These are phyloP conservation scores for Plantago ovata DNA, from an alignment of 257 asterid genomes.

Conservation along the genomic window DNA sequence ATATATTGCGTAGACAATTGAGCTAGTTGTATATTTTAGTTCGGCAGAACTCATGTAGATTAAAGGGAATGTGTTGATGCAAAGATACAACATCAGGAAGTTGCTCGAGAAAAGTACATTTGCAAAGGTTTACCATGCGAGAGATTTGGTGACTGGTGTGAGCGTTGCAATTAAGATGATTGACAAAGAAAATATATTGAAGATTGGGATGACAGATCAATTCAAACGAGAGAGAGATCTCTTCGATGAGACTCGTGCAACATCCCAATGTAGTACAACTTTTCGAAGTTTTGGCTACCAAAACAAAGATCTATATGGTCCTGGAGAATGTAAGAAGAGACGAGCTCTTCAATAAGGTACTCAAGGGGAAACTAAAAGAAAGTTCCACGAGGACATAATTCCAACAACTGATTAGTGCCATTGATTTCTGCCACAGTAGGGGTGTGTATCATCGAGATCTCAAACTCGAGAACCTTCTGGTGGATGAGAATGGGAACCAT, in stretches of 20 bases:
- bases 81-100: conserved; percentile 67
- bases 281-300: conserved; percentile 49
- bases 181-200: conserved; percentile 44
- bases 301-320: conserved; percentile 45
- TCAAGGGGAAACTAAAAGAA: conserved; percentile 40
- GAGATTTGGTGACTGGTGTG: conserved; percentile 38
- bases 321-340: conserved; percentile 48
- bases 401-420: conserved; percentile 44
- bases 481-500: conserved; percentile 45
- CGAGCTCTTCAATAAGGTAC: conserved; percentile 40
- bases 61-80: conserved; percentile 49
- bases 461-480: conserved; percentile 47
- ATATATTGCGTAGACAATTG: not conserved
- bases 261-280: conserved; percentile 53
- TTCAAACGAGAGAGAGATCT: conserved; percentile 48
- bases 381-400: conserved; percentile 35
- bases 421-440: too few species aligned
- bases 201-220: conserved; percentile 49
- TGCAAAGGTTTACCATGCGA: conserved; percentile 77
- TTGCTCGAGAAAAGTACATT: conserved; percentile 84
- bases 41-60: conserved; percentile 42
- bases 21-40: conserved; percentile 9
- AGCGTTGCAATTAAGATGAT: conserved; percentile 73
- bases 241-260: conserved; percentile 40
- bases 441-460: conserved; percentile 55